Evolutionary conservation across 139 green algal species (phyloP), one percentile per base, ranked within the genome.

Genomic region (Astrephomene gubernaculifera): DNA sequence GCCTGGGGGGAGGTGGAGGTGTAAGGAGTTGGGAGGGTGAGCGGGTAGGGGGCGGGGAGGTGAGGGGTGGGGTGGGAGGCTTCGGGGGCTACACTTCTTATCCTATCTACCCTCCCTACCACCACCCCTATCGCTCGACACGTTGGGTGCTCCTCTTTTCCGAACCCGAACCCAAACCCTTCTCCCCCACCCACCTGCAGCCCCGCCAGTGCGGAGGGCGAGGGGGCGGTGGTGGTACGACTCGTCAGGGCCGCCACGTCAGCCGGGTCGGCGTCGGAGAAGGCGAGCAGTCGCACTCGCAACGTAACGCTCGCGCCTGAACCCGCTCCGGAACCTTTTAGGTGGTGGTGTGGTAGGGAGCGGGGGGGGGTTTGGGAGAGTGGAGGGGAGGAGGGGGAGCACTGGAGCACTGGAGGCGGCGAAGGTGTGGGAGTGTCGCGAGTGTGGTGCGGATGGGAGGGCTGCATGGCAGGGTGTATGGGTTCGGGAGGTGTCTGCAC

Each of bases 201-300:
- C 29, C 78, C 78, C 65, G 65, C 79, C 65, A 57, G 19, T 36
- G 68, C 89, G 39, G 87, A 49, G 61, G 64, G 10, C 24, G 45
- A 73, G 52, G 83, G 64, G 4, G 83, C 63, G 36, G 73, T 68
- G 71, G 72, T 74, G 71, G 25, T 2, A 29, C 36, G 41, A 36
- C 49, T 52, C 31, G 63, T 83, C 14, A 86, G 65, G 25, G 79
- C 79, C 41, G 39, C 44, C 61, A 84, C 78, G 21, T 84, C 43
- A 24, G 36, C 61, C 1, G 79, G 79, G 67, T 69, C 36, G 45
- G 49, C 35, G 44, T 86, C 65, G 24, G 45, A 33, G 49, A 86
- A 86, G 35, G 65, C 7, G 24, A 86, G 65, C 31, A 79, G 54
- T 31, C 65, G 79, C n/a, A 12, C 39, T 12, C 45, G 35, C 25